Evolutionary conservation across 331 rosid species (phyloP).

Genomic region (Erythrophleum ivorense): DNA sequence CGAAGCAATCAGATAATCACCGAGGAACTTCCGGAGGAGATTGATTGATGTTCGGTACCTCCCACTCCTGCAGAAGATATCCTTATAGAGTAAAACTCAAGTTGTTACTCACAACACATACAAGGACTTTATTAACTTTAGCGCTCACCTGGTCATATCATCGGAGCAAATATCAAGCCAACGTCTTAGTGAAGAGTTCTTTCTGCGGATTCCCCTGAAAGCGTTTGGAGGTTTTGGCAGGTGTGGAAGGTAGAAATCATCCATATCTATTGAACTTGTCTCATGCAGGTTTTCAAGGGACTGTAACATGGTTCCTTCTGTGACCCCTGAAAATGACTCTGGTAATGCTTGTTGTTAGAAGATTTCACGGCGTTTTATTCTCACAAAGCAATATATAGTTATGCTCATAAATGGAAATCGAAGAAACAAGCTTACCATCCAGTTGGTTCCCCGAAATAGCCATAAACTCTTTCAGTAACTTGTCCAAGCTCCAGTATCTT

Average conservation of each 20-base stretch:
- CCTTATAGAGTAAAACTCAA: not conserved
- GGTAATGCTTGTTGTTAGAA: too few relatives aligned
- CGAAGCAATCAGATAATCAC: conserved; percentile 84
- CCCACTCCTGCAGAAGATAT: conserved; percentile 63
- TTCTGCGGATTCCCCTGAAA: conserved; percentile 82
- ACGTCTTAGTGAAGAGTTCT: conserved; percentile 80
- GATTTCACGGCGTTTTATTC: too few relatives aligned
- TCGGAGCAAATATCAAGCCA: conserved; percentile 92
- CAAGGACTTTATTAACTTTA: conserved; percentile 13
- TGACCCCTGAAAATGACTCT: conserved; percentile 71
- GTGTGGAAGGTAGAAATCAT: conserved; percentile 62
- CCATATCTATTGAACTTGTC: conserved; percentile 52
- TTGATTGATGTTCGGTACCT: conserved; percentile 58
- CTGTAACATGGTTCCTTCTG: conserved; percentile 58
- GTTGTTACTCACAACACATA: too few relatives aligned
- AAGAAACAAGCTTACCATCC: conserved; percentile 62
- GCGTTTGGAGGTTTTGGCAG: conserved; percentile 80
- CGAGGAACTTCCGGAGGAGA: conserved; percentile 89
- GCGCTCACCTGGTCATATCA: conserved; percentile 68
- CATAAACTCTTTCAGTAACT: conserved; percentile 73
- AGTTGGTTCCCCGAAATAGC: conserved; percentile 66
- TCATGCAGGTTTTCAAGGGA: conserved; percentile 61
- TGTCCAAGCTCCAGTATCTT: conserved; percentile 70
- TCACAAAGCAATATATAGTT: too few relatives aligned
- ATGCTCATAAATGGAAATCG: too few relatives aligned